Percentiles rank a stretch among this genome's conserved stretches.
Conservation (phyloP, 1,284 basidiomycete genomes). For the Boletus calvinii region DNA sequence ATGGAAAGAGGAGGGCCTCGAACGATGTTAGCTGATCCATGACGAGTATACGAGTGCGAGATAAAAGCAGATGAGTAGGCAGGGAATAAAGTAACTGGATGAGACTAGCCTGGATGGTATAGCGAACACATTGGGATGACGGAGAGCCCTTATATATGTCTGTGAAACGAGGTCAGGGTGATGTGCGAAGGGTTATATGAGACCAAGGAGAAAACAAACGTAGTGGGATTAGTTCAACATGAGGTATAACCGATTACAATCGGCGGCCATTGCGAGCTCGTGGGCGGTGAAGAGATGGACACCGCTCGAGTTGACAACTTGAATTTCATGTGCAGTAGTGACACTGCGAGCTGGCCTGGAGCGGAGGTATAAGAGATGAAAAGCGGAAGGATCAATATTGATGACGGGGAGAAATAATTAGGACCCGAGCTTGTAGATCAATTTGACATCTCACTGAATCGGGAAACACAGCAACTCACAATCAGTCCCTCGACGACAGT, state of each 20-base stretch:
- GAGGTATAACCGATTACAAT: conserved; percentile 31
- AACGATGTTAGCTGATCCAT: conserved; percentile 63
- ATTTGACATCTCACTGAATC: conserved; percentile 3
- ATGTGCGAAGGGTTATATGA: conserved; percentile 14
- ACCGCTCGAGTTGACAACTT: conserved; percentile 7
- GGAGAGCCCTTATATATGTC: conserved; percentile 30
- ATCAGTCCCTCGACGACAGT: conserved; percentile 13
- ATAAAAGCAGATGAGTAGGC: conserved; percentile 13
- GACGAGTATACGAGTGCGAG: conserved; percentile 8
- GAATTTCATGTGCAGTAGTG: conserved; percentile 24
- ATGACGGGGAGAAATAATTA: conserved; percentile 13
- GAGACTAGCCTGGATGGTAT: conserved; percentile 9
- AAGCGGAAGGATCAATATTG: conserved; percentile 11
- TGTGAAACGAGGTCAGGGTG: conserved; percentile 39
- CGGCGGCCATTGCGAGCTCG: conserved; percentile 12
- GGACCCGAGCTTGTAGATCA: conserved; percentile 29
- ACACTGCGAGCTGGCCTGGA: neutral
- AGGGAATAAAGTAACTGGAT: conserved; percentile 24
- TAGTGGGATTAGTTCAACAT: conserved; percentile 26
- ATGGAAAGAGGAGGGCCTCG: conserved; percentile 64
- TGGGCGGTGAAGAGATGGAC: conserved; percentile 4
- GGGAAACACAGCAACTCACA: conserved; percentile 11
- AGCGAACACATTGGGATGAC: conserved; percentile 14
- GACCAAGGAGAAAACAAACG: conserved; percentile 20
- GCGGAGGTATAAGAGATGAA: conserved; percentile 8